A percentile compares a stretch with the other conserved stretches of the same genome.
Evolutionary conservation across 371 early-diverging fungal genomes (phyloP).

Genomic region (Actinomortierella ambigua): DNA sequence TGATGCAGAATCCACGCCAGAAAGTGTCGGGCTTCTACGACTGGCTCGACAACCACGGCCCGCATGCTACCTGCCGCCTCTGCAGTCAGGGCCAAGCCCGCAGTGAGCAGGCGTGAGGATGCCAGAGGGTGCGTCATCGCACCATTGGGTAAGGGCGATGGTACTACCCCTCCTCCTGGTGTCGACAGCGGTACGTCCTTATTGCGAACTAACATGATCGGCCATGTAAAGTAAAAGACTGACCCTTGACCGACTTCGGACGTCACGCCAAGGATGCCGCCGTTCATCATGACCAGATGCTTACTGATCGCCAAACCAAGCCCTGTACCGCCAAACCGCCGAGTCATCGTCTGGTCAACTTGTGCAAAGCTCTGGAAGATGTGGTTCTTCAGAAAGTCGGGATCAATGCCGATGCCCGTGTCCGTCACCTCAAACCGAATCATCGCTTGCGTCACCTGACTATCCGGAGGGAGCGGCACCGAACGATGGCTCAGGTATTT

Average conservation of each 20-base stretch:
- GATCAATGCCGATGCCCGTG: constrained; percentile 47
- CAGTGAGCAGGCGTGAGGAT: not conserved
- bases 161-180: not conserved
- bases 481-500: constrained; percentile 4
- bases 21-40: constrained; percentile 24
- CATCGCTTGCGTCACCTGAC: constrained; percentile 14
- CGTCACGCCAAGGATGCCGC: constrained; percentile 40
- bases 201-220: constrained; percentile 10
- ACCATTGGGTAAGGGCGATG: not conserved
- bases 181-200: not conserved
- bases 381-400: constrained; percentile 38
- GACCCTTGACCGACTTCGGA: constrained; percentile 48
- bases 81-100: constrained; percentile 10
- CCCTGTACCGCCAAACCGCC: constrained; percentile 49
- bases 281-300: constrained; percentile 48
- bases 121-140: too few relatives aligned
- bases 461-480: constrained; percentile 19
- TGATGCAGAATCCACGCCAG: constrained; percentile 18
- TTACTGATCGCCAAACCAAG: constrained; percentile 50
- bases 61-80: constrained; percentile 27
- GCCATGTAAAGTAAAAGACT: constrained; percentile 49
- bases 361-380: constrained; percentile 53
- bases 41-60: constrained; percentile 24
- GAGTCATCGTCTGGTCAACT: constrained; percentile 46
- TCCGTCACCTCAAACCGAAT: constrained; percentile 34